Percentiles rank a stretch among this genome's conserved stretches.
Conservation (phyloP, 148 eudicot species). For the Suaeda aralocaspica region DNA sequence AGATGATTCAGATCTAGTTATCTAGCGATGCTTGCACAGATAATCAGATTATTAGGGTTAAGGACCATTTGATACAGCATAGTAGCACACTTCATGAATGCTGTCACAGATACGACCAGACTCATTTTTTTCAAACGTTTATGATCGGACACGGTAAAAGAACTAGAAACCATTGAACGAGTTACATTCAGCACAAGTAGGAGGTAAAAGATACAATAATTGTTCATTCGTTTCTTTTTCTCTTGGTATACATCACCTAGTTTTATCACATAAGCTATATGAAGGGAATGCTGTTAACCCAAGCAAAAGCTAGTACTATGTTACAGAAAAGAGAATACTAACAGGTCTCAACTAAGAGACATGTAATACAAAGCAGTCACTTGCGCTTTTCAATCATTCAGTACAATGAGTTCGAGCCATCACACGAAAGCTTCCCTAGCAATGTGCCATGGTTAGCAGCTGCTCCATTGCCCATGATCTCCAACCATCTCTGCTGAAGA, state of each 20-base stretch:
- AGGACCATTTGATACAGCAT: no score
- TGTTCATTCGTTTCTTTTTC: not conserved
- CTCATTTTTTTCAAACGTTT: no score
- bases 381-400: conserved; percentile 13
- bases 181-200: conserved; percentile 1
- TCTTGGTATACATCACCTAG: not conserved
- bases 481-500: conserved; percentile 63
- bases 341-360: conserved; percentile 21
- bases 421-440: conserved; percentile 27
- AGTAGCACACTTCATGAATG: no score
- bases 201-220: not conserved
- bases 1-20: no score
- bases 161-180: no score
- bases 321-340: conserved; percentile 3
- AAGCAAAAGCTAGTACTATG: conserved; percentile 9
- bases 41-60: no score
- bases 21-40: no score
- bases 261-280: not conserved
- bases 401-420: conserved; percentile 41
- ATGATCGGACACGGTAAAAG: no score
- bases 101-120: no score
- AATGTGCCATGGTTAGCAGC: conserved; percentile 13
- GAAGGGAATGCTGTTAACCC: conserved; percentile 2
- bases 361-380: conserved; percentile 17
- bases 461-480: conserved; percentile 33